Percentiles rank a stretch among this genome's conserved stretches.
These are phyloP conservation scores for Acacia pycnantha DNA, from an alignment of 331 rosid genomes.

Conservation along the genomic window DNA sequence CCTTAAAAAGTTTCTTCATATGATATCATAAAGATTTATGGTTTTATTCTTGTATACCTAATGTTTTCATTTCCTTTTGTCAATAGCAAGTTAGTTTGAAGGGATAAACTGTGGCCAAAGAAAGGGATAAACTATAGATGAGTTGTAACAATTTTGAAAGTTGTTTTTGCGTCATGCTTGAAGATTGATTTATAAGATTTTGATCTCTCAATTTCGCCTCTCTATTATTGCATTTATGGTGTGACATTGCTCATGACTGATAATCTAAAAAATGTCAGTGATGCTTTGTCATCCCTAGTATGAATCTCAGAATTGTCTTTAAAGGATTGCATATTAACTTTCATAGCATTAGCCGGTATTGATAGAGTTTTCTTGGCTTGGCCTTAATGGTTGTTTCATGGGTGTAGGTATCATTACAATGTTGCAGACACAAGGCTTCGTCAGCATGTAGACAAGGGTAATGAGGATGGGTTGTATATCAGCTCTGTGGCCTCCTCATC, in stretches of 20 bases:
- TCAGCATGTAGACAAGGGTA: conserved; percentile 95
- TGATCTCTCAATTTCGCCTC: not conserved
- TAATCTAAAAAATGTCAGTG: conserved; percentile 7
- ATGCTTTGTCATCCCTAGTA: not conserved
- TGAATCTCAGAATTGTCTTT: not conserved
- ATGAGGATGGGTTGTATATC: conserved; percentile 86
- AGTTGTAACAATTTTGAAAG: not conserved
- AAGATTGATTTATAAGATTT: conserved; percentile 17
- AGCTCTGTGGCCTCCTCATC: conserved; percentile 80
- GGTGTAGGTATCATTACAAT: conserved; percentile 84
- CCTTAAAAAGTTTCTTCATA: not conserved
- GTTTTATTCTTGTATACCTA: not conserved
- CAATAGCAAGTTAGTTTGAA: not conserved
- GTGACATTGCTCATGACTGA: not conserved
- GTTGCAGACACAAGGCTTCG: conserved; percentile 88
- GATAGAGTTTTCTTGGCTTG: conserved; percentile 13
- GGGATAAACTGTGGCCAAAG: not conserved
- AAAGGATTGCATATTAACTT: conserved; percentile 22
- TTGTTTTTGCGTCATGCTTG: not conserved
- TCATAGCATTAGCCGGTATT: conserved; percentile 26
- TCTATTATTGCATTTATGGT: not conserved
- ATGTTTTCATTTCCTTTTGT: not conserved
- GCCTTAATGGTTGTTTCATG: conserved; percentile 23
- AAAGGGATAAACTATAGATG: not conserved
- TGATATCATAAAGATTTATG: not conserved